Percentiles rank a stretch among this genome's conserved stretches.
Evolutionary conservation across 306 rosid genomes (phyloP).

Genomic region (Biancaea sappan): DNA sequence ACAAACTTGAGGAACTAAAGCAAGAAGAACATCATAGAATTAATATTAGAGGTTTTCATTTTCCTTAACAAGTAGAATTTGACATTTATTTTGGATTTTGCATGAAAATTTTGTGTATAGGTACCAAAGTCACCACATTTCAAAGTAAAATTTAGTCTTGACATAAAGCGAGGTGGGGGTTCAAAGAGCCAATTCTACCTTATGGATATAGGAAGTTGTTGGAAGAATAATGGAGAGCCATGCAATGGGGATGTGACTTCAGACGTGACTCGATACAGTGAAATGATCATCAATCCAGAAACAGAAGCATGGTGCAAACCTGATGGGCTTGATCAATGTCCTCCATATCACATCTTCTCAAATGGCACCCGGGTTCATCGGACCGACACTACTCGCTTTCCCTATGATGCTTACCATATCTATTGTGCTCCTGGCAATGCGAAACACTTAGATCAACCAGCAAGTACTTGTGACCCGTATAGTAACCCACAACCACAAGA

Average conservation of each 20-base stretch:
- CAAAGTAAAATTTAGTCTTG: conserved; percentile 43
- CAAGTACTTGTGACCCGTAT: conserved; percentile 51
- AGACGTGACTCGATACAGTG: conserved; percentile 66
- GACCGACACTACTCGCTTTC: conserved; percentile 43
- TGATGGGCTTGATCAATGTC: conserved; percentile 39
- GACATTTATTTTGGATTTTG: neutral
- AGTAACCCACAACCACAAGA: conserved; percentile 75
- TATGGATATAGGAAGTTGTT: conserved; percentile 70
- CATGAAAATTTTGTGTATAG: conserved; percentile 13
- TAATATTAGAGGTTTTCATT: too few species aligned
- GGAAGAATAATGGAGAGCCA: conserved; percentile 63
- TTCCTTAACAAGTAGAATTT: too few species aligned
- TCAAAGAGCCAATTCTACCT: conserved; percentile 60
- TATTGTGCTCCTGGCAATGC: conserved; percentile 62
- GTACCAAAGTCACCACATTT: conserved; percentile 43
- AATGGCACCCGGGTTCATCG: conserved; percentile 54
- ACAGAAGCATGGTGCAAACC: conserved; percentile 43
- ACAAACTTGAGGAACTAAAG: too few species aligned
- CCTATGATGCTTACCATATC: conserved; percentile 62
- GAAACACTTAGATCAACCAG: conserved; percentile 46
- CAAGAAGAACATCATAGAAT: too few species aligned
- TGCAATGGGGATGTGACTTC: conserved; percentile 65
- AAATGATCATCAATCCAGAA: conserved; percentile 65
- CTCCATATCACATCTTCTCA: conserved; percentile 63
- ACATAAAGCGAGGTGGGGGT: conserved; percentile 49